Evolutionary conservation across 257 asterid species (phyloP).

Genomic region (Lycium barbarum): DNA sequence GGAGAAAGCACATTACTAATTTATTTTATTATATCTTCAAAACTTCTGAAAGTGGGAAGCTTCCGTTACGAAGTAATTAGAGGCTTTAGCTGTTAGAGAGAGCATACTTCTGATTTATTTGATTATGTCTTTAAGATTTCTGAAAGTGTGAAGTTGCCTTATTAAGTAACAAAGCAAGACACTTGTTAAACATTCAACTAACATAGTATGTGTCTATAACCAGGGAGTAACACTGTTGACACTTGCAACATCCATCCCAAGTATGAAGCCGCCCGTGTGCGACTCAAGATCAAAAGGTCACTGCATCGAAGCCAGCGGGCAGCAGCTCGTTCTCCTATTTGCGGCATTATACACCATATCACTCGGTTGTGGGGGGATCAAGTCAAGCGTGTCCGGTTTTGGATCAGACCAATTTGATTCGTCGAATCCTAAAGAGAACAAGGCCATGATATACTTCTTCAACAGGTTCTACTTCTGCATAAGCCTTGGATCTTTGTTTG

Average conservation of each 20-base stretch:
- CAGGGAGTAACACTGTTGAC: conserved; percentile 26
- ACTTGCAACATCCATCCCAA: conserved; percentile 30
- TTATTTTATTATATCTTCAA: neutral
- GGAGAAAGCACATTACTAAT: neutral
- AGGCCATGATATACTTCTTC: conserved; percentile 27
- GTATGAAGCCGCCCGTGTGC: conserved; percentile 20
- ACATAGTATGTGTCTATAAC: neutral
- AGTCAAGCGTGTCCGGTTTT: conserved; percentile 13
- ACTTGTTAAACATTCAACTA: neutral
- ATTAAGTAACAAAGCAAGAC: neutral
- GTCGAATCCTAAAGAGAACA: conserved; percentile 19
- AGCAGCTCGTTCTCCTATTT: conserved; percentile 18
- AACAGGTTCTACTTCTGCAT: conserved; percentile 27
- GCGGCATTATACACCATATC: conserved; percentile 30
- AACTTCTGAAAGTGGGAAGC: neutral
- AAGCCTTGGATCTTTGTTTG: conserved; percentile 24
- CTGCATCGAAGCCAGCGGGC: conserved; percentile 2
- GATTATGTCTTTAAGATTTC: too few relatives aligned
- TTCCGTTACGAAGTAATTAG: neutral
- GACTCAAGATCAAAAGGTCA: neutral
- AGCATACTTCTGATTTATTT: neutral
- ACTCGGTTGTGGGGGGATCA: conserved; percentile 29
- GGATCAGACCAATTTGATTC: conserved; percentile 33
- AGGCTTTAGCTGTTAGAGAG: neutral
- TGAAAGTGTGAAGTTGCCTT: neutral